Conservation (phyloP, 257 asterid genomes). For the Nicotiana obtusifolia region DNA sequence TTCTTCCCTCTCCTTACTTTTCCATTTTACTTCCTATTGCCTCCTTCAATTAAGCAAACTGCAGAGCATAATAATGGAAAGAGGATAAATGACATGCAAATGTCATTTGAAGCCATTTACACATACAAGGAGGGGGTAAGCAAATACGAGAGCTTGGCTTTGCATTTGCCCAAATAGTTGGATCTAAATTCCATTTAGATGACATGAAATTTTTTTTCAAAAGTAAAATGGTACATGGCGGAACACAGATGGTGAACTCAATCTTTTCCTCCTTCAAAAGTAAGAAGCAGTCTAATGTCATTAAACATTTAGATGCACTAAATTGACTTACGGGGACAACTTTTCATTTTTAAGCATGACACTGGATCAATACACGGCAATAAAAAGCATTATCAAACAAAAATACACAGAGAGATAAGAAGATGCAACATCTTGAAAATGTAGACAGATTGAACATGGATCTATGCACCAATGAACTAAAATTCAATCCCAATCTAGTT, state of each 20-base stretch:
- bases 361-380: neutral
- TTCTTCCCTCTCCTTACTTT: neutral
- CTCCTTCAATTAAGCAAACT: neutral
- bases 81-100: neutral
- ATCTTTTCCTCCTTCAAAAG: neutral
- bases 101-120: neutral
- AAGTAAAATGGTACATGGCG: neutral
- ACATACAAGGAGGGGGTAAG: neutral
- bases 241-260: neutral
- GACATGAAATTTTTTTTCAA: neutral
- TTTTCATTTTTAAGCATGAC: neutral
- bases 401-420: too few relatives aligned
- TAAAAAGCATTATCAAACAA: too few relatives aligned
- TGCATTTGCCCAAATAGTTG: neutral
- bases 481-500: neutral
- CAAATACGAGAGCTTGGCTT: neutral
- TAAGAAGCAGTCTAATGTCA: neutral
- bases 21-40: neutral
- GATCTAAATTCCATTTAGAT: neutral
- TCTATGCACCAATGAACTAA: neutral
- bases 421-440: neutral
- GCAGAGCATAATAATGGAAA: neutral
- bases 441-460: too few relatives aligned
- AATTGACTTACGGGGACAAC: neutral
- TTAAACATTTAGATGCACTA: neutral